phyloP scores from a whole-genome alignment of 192 early-diverging fungal species.

The Coemansia sp. region DNA sequence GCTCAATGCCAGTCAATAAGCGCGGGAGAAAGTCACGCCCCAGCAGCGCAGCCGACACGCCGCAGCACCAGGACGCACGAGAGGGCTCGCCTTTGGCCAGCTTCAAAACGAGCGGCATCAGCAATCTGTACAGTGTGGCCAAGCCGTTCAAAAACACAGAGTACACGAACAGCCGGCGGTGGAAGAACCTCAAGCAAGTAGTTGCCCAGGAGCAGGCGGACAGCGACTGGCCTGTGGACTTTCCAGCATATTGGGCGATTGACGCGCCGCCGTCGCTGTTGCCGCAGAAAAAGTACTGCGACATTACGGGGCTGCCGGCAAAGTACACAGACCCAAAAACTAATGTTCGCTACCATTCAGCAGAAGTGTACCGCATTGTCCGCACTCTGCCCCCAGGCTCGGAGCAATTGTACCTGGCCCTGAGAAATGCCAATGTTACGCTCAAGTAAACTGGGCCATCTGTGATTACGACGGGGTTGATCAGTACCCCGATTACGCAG shows the following conservation, averaged over 20 bases:
- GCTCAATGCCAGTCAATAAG: conserved; percentile 34
- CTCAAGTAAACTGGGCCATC: conserved; percentile 52
- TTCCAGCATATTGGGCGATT: conserved; percentile 76
- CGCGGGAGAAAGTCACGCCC: conserved; percentile 50
- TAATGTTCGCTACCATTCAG: conserved; percentile 75
- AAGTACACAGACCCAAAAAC: conserved; percentile 89
- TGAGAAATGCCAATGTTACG: conserved; percentile 76
- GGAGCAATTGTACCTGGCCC: conserved; percentile 78
- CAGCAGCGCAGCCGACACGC: conserved; percentile 48
- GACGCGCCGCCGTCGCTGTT: conserved; percentile 79
- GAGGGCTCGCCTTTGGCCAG: conserved; percentile 39
- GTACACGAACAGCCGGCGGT: conserved; percentile 66
- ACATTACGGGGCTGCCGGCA: conserved; percentile 84
- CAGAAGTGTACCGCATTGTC: conserved; percentile 77
- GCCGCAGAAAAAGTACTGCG: conserved; percentile 89
- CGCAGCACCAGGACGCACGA: conserved; percentile 17
- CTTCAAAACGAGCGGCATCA: conserved; percentile 45
- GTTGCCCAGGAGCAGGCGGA: conserved; percentile 66
- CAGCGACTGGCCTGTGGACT: conserved; percentile 58
- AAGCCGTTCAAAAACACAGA: conserved; percentile 76
- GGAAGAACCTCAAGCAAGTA: conserved; percentile 82
- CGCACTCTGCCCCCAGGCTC: conserved; percentile 68
- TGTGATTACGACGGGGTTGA: neutral
- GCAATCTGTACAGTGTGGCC: conserved; percentile 39
- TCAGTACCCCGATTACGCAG: neutral